These are phyloP conservation scores for Alternaria conjuncta DNA, from an alignment of 2,329 filamentous ascomycete species.

Conservation along the genomic window DNA sequence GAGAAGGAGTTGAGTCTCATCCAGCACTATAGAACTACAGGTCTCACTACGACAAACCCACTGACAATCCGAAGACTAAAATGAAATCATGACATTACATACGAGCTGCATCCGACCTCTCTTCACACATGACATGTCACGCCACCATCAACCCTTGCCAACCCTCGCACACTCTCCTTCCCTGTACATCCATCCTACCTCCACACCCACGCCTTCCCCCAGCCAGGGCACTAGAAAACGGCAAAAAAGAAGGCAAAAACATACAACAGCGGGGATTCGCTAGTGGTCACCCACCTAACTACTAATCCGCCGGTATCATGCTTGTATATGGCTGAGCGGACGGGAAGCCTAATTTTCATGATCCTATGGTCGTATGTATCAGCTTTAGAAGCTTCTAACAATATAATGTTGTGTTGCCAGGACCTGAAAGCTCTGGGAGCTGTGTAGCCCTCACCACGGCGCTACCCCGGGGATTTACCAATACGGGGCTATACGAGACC, in stretches of 20 bases:
- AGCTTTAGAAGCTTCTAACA: rapidly evolving
- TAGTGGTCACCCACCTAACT: background rate
- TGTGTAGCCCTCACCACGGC: background rate
- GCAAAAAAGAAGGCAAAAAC: background rate
- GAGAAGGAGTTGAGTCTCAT: background rate
- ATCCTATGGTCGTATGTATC: background rate
- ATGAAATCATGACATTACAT: background rate
- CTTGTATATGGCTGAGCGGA: background rate
- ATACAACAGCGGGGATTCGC: background rate
- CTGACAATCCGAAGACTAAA: background rate
- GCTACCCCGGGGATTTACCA: background rate
- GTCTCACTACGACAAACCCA: background rate
- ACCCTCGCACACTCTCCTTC: background rate
- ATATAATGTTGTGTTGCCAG: no score
- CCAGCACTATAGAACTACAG: rapidly evolving
- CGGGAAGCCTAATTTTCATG: background rate
- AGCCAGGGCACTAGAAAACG: background rate
- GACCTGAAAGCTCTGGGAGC: no score
- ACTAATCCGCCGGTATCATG: background rate
- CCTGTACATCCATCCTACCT: background rate
- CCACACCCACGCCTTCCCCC: no score
- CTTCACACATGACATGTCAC: background rate
- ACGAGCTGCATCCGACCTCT: no score
- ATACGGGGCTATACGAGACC: rapidly evolving
- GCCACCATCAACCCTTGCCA: background rate